Evolutionary conservation across 192 early-diverging fungal species (phyloP).

Genomic region (Umbelopsis sp.): DNA sequence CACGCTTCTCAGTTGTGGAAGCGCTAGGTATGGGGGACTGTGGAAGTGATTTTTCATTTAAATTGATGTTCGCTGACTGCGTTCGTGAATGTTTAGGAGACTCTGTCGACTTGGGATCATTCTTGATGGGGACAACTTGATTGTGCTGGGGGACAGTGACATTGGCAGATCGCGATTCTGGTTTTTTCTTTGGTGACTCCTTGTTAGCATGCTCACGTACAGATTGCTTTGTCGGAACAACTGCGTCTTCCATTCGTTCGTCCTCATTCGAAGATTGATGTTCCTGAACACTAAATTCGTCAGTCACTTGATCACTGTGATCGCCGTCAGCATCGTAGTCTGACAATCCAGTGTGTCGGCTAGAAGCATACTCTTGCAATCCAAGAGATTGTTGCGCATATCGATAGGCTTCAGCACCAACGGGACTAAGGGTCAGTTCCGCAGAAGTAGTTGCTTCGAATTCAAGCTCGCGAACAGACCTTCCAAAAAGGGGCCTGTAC

Average conservation of each 20-base stretch:
- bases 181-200: background rate
- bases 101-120: no score
- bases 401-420: conserved; percentile 15
- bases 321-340: background rate
- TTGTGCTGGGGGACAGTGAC: background rate
- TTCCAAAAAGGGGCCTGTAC: conserved; percentile 28
- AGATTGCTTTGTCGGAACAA: background rate
- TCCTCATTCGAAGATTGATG: background rate
- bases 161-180: background rate
- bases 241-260: conserved; percentile 2
- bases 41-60: background rate
- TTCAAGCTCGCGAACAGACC: conserved; percentile 24
- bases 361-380: background rate
- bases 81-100: background rate
- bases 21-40: background rate
- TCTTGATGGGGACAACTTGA: conserved; percentile 1
- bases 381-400: conserved; percentile 16
- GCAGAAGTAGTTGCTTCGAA: conserved; percentile 8
- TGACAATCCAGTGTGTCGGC: background rate
- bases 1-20: background rate
- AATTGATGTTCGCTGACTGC: background rate
- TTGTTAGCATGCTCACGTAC: background rate
- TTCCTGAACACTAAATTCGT: background rate
- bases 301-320: background rate
- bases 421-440: conserved; percentile 18